phyloP scores from a whole-genome alignment of 169 alveolate genomes.

The Plasmodium berghei region DNA sequence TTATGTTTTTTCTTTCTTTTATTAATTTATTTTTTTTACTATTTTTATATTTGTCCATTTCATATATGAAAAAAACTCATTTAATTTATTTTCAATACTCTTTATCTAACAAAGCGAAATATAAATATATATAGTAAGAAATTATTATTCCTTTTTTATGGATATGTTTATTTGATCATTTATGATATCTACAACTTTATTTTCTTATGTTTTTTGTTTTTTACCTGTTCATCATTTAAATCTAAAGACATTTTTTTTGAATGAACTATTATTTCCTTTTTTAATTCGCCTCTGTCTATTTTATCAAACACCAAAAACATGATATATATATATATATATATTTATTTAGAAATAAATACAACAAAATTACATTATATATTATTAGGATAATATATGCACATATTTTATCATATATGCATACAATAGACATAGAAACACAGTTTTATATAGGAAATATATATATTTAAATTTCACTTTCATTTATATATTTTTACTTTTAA shows the following conservation, averaged over 20 bases:
- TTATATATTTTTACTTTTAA: constrained; percentile 47
- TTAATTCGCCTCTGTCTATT: constrained; percentile 49
- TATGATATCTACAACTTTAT: background rate
- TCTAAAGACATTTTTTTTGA: constrained; percentile 36
- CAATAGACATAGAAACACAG: background rate
- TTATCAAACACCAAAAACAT: constrained; percentile 5
- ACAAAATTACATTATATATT: background rate
- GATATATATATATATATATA: constrained; percentile 3
- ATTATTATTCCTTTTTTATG: constrained; percentile 2
- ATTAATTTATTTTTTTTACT: constrained; percentile 41
- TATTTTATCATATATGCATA: constrained; percentile 5
- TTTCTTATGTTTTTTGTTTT: background rate
- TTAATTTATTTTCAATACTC: constrained; percentile 46
- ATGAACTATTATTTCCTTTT: constrained; percentile 39
- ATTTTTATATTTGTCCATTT: constrained; percentile 45
- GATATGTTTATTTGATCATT: background rate
- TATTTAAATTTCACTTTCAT: background rate
- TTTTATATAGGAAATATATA: background rate
- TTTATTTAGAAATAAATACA: background rate
- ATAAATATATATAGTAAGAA: background rate
- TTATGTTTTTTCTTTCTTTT: background rate
- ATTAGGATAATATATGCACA: background rate
- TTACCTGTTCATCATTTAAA: constrained; percentile 60
- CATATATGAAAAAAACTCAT: constrained; percentile 61
- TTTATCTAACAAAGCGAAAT: constrained; percentile 38